Evolutionary conservation across 169 alveolate species (phyloP).

Genomic region (Plasmodium chabaudi): DNA sequence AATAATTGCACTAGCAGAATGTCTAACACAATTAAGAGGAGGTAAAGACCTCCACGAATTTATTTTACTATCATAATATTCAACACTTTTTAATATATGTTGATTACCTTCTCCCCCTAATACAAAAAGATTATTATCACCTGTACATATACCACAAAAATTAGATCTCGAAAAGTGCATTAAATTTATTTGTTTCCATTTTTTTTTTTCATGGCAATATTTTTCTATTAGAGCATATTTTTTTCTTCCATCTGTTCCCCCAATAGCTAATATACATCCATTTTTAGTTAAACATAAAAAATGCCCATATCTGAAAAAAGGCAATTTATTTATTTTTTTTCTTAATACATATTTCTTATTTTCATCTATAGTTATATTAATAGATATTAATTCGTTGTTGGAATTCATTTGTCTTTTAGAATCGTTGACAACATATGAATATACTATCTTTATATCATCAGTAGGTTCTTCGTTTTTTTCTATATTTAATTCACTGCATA

Average conservation of each 20-base stretch:
- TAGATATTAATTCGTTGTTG: constrained; percentile 58
- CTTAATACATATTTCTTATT: constrained; percentile 26
- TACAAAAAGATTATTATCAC: constrained; percentile 44
- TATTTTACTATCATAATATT: constrained; percentile 66
- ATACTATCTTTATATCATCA: constrained; percentile 37
- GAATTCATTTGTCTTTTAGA: constrained; percentile 38
- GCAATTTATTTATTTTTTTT: constrained; percentile 61
- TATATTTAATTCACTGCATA: not conserved
- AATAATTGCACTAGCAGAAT: constrained; percentile 70
- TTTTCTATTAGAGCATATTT: constrained; percentile 66
- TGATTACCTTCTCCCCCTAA: constrained; percentile 77
- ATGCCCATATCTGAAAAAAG: constrained; percentile 65
- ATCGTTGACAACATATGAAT: constrained; percentile 44
- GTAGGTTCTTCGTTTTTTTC: not conserved
- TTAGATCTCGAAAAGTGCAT: constrained; percentile 75
- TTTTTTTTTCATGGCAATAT: constrained; percentile 43
- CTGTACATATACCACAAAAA: constrained; percentile 75
- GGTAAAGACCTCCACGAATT: constrained; percentile 72
- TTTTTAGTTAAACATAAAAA: constrained; percentile 70
- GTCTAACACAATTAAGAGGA: constrained; percentile 69
- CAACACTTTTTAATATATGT: constrained; percentile 68
- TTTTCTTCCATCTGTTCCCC: constrained; percentile 70
- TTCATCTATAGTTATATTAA: constrained; percentile 30
- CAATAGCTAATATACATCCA: constrained; percentile 63
- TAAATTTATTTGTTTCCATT: constrained; percentile 71